Base-by-base conservation (phyloP, 1,139 yeast species). In the Suhomyces panamericanus region DNA sequence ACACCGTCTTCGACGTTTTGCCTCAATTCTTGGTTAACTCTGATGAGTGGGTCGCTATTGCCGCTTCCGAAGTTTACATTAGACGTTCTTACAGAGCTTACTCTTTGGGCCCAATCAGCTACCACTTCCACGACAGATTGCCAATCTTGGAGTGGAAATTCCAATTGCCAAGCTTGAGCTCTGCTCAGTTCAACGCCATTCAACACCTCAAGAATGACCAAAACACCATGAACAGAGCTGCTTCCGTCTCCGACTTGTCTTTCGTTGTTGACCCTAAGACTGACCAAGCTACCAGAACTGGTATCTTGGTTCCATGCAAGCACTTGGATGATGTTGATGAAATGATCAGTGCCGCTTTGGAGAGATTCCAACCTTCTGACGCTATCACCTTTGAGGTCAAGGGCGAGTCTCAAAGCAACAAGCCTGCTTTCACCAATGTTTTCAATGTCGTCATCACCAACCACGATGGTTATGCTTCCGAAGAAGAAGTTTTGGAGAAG, bases 81-180 rank as follows among this genome's bases (percentile, higher is more conserved):
- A 86, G 99, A 68, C 87, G 99, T 65, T 96, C 98, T 41, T 93
- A 91, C 76, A 84, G 98, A 63, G 98, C 98, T 35, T 95, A 95
- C 69, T 85, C 90, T 33, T 83, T 93, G 53, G 87, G 89, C 46
- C 85, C 84, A 50, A 78, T 93, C 47, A 70, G 75, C 45, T 87
- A 88, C 62, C 80, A 78, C 53, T 71, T 73, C 60, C 78, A 83
- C 49, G 80, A 79, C 49, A 73, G 76, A 42, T 69, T 82, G 47
- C 93, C 95, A 43, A 77, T 87, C 42, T 78, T 89, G 53, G 85
- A 87, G 56, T 93, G 97, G 95, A 85, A 84, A 60, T 93, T 93
- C 78, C 91, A 87, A 67, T 77, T 93, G 56, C 96, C 96, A 49
- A 79, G 86, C 54, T 69, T 80, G 51, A 67, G 77, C 27, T 73